These are phyloP conservation scores for Talaromyces sp. DNA, from an alignment of 2,329 filamentous ascomycete species.

Conservation along the genomic window DNA sequence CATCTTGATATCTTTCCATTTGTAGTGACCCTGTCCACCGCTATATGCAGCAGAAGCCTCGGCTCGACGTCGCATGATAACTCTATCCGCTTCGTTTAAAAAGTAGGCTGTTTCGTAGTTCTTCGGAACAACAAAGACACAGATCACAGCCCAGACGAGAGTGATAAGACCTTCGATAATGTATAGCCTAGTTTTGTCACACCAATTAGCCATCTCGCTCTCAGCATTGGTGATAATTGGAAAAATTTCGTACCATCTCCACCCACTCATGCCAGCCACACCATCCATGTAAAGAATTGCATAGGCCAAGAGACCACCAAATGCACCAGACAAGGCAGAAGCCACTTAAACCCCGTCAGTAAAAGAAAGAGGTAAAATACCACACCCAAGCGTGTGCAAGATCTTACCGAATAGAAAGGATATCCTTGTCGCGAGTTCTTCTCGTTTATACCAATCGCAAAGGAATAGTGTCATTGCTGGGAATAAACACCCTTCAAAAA, in stretches of 20 bases:
- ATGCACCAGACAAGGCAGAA: conserved; percentile 62
- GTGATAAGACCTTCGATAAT: conserved; percentile 53
- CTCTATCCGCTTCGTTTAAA: conserved; percentile 55
- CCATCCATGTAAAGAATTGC: conserved; percentile 71
- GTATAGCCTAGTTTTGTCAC: conserved; percentile 14
- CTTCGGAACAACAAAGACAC: conserved; percentile 59
- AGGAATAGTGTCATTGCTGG: conserved; percentile 7
- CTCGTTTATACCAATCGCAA: conserved; percentile 10
- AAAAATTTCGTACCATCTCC: conserved; percentile 61
- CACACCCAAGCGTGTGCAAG: neutral
- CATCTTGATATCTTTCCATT: conserved; percentile 59
- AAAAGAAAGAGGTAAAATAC: neutral
- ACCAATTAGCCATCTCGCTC: neutral
- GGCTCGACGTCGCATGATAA: conserved; percentile 52
- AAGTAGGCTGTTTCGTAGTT: conserved; percentile 61
- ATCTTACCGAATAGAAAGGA: conserved; percentile 4
- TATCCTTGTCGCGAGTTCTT: conserved; percentile 4
- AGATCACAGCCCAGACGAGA: conserved; percentile 51
- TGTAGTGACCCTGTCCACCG: conserved; percentile 44
- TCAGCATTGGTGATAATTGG: neutral
- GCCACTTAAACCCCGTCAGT: neutral
- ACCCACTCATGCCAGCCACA: conserved; percentile 57
- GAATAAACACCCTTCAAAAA: conserved; percentile 8
- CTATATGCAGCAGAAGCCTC: conserved; percentile 39
- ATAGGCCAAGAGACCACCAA: conserved; percentile 68